A percentile compares a stretch with the other conserved stretches of the same genome.
These are phyloP conservation scores for Malus sieversii DNA, from an alignment of 306 rosid species.

Conservation along the genomic window DNA sequence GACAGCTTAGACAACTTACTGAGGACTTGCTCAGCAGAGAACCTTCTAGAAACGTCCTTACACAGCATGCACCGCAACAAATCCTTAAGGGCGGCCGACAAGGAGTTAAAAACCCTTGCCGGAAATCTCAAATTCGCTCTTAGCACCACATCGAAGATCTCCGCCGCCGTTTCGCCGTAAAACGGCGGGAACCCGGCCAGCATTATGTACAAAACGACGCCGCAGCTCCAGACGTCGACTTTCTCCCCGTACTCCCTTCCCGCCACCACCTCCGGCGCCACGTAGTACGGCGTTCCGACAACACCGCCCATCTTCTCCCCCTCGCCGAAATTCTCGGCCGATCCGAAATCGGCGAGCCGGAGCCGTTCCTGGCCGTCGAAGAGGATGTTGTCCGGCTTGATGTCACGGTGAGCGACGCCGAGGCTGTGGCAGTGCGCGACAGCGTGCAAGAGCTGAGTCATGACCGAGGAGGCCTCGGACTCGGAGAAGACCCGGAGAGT, in stretches of 20 bases:
- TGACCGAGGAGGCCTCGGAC: constrained; percentile 30
- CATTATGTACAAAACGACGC: constrained; percentile 68
- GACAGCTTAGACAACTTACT: constrained; percentile 25
- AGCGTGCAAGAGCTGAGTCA: constrained; percentile 48
- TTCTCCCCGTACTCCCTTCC: constrained; percentile 53
- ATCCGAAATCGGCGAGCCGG: constrained; percentile 51
- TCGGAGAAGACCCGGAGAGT: constrained; percentile 23
- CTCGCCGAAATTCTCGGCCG: constrained; percentile 44
- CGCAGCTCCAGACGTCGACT: constrained; percentile 75
- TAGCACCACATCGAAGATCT: constrained; percentile 52
- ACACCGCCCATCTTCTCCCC: constrained; percentile 46
- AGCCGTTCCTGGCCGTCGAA: constrained; percentile 32
- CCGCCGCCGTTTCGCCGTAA: constrained; percentile 47
- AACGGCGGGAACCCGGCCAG: constrained; percentile 58
- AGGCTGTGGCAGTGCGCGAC: constrained; percentile 51
- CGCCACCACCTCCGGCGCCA: constrained; percentile 60
- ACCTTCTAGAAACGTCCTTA: constrained; percentile 52
- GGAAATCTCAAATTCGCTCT: constrained; percentile 62
- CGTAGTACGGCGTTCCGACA: constrained; percentile 67
- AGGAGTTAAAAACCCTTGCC: constrained; percentile 25
- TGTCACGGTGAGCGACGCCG: constrained; percentile 65
- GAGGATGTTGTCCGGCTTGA: constrained; percentile 62
- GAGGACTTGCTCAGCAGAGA: constrained; percentile 57
- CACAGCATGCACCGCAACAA: constrained; percentile 54
- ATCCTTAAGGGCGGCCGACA: constrained; percentile 55